Evolutionary conservation across 805 yeast genomes (phyloP), one percentile per base, ranked within the genome.

Genomic region (Saccharomycopsis guyanensis): DNA sequence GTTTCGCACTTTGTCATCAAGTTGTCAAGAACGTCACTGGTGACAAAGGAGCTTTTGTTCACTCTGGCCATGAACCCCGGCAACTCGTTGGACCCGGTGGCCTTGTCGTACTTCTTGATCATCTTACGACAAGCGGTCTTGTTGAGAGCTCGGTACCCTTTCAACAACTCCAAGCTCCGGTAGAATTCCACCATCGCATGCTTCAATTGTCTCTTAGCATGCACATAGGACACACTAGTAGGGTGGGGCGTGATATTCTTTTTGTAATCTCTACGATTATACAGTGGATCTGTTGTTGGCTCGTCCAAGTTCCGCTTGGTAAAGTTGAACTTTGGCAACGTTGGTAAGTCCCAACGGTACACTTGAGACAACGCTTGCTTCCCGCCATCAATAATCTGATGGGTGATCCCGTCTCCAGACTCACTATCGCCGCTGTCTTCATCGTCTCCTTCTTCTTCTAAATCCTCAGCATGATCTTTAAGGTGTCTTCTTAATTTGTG

Each of bases 81-180:
- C 10, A 76, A 66, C 3, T 72, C 54, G 1, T 66, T 55, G 7
- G 75, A 66, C 10, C 66, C 59, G 2, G 80, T 71, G 3, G 81
- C 71, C 57, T 93, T 93, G 63, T 93, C 98, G 59, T 78, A 89
- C 61, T 93, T 93, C 59, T 93, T 93, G 49, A 87, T 71, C 57
- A 93, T 80, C 57, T 93, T 93, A 43, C 96, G 74, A 57, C 89
- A 78, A 0, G 94, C 98, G 0, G 95, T 88, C 25, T 88, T 71
- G 63, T 93, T 93, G 55, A 89, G 63, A 40, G 80, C 69, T 53
- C 86, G 71, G 61, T 80, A 93, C 0, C 86, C 81, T 53, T 76
- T 76, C 42, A 85, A 64, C 31, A 86, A 69, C 49, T 84, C 85
- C 51, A 87, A 66, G 6, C 84, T 75, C 48, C 91, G 71, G 60